Percentiles rank a stretch among this genome's conserved stretches.
phyloP scores from a whole-genome alignment of 306 rosid genomes.

The Castanea crenata region DNA sequence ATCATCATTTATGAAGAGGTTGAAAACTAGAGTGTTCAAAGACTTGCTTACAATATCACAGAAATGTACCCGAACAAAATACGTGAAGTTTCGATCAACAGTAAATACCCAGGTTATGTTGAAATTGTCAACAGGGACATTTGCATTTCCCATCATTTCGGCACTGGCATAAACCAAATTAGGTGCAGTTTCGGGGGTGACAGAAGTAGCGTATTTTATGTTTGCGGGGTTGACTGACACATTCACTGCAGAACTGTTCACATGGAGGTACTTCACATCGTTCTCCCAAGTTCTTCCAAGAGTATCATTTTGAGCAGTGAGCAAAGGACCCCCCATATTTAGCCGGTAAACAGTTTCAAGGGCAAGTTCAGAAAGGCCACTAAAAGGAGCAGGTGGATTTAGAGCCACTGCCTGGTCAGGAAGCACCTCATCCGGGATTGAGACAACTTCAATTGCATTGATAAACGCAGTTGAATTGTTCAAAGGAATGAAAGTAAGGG shows the following conservation, averaged over 20 bases:
- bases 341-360: slow-evolving; percentile 81
- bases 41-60: slow-evolving; percentile 83
- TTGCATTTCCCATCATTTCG: slow-evolving; percentile 66
- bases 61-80: slow-evolving; percentile 74
- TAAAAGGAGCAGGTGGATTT: slow-evolving; percentile 58
- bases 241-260: slow-evolving; percentile 66
- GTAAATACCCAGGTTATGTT: slow-evolving; percentile 88
- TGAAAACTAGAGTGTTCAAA: slow-evolving; percentile 70
- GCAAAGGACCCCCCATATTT: slow-evolving; percentile 83
- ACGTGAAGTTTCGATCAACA: slow-evolving; percentile 66
- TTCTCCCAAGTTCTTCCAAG: slow-evolving; percentile 91
- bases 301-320: slow-evolving; percentile 77
- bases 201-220: slow-evolving; percentile 50
- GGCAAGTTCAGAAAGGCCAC: slow-evolving; percentile 63
- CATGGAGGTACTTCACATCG: slow-evolving; percentile 77
- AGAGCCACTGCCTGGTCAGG: slow-evolving; percentile 72
- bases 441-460: slow-evolving; percentile 93
- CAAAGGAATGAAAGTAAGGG: slow-evolving; percentile 64
- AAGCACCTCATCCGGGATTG: slow-evolving; percentile 68
- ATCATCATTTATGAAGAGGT: slow-evolving; percentile 68
- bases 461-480: slow-evolving; percentile 75
- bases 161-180: slow-evolving; percentile 92
- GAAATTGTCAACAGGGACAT: slow-evolving; percentile 67
- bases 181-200: slow-evolving; percentile 78
- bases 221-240: slow-evolving; percentile 54